Evolutionary conservation across 2,329 filamentous ascomycete genomes (phyloP).

Genomic region (Cryphonectria nitschkei): DNA sequence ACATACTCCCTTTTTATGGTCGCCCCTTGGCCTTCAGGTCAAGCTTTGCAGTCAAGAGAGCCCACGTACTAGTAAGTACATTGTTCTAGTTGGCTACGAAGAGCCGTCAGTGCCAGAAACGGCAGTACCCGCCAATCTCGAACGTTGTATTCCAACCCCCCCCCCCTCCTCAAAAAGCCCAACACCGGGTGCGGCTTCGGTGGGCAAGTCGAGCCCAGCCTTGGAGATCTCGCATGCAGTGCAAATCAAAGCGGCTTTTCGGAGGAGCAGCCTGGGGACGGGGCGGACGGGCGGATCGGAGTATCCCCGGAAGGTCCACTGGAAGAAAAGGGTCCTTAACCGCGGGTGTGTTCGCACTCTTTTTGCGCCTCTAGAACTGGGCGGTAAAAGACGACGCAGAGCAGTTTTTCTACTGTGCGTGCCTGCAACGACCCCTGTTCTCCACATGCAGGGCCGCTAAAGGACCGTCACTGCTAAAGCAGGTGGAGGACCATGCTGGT

Average conservation of each 20-base stretch:
- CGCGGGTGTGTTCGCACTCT: not conserved
- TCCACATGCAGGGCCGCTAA: not conserved
- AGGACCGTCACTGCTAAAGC: not conserved
- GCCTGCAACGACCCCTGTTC: slow-evolving; percentile 7
- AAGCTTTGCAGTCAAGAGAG: not conserved
- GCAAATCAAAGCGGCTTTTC: not conserved
- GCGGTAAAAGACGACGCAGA: not conserved
- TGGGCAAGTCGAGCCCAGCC: not conserved
- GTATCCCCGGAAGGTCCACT: slow-evolving; percentile 1
- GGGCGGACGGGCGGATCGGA: not conserved
- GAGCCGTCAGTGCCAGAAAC: slow-evolving; percentile 4
- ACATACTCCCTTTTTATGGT: too few species aligned
- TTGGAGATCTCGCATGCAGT: slow-evolving; percentile 1
- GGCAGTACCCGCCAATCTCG: not conserved
- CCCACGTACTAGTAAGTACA: not conserved
- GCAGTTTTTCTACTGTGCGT: not conserved
- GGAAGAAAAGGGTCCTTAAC: not conserved
- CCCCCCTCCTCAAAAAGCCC: not conserved
- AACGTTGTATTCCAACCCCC: not conserved
- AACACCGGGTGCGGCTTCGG: not conserved
- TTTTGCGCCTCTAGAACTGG: not conserved
- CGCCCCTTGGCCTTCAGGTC: not conserved
- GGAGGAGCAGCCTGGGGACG: not conserved
- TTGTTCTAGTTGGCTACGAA: not conserved
- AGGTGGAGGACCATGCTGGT: not conserved